Base-by-base conservation (phyloP, 2,329 filamentous ascomycete species). In the Chalaropsis ovoidea region DNA sequence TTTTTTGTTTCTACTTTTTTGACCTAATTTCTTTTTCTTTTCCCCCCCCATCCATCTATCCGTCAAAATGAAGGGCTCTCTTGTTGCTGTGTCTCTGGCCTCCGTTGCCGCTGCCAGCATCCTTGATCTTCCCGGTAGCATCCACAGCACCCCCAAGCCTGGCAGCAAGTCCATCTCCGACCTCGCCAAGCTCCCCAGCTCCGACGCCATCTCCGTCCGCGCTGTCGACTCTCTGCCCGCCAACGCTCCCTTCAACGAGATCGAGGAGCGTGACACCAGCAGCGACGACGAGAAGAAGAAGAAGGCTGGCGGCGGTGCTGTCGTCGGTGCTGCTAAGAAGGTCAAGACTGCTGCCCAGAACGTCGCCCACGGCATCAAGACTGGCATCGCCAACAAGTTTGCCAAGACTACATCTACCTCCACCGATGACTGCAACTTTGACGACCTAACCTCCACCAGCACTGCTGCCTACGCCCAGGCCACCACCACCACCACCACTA, bases 61-160 rank as follows among this genome's bases (percentile, higher is more conserved):
- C 13, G 22, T 62, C 58, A 67, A 54, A 45, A 67, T 67, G 66
- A 67, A 67, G 66, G 66, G 66, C 39, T 67, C 66, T 65, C 22
- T 67, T 19, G 62, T 65, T 35, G 64, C 66, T 65, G 43, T 67
- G 45, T 67, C 66, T 49, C 47, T 67, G 66, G 66, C 66, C 65
- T 62, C 66, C 24, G 64, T 67, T 63, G 66, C 66, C 58, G 42
- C 64, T 31, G 66, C 62, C 31, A 24, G 62, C 49, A 56, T 65
- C 41, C 58, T 67, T 13, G 66, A 67, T 11, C 27, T 35, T 13
- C 41, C 66, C 58, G 52, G 39, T 22, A 31, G 43, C 15, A 27
- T 58, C 62, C 61, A 65, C 47, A 62, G 43, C 17, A n/a, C 47
- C 43, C 45, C 45, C 22, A 47, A 58, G 27, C 61, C 47, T 27